Base-by-base conservation (phyloP, 2,329 filamentous ascomycete genomes). In the Onygena corvina region DNA sequence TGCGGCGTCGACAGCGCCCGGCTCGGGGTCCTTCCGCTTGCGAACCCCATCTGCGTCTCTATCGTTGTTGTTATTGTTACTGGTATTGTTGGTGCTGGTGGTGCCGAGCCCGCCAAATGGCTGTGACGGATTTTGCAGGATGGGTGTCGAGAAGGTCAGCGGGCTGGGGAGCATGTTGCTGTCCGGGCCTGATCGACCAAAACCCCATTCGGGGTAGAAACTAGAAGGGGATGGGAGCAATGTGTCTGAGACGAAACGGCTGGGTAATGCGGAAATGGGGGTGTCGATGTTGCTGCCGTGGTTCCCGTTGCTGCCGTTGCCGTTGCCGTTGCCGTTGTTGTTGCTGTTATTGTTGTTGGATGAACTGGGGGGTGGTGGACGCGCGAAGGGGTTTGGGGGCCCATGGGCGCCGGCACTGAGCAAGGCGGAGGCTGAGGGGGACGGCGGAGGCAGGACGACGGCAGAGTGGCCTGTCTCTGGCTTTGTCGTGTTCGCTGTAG, bases 181-280 rank as follows among this genome's bases (percentile, higher is more conserved):
- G 56, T 92, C 85, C 50, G 72, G 64, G 65, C 60, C 76, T 64
- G 64, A 80, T 62, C 64, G 58, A 21, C 76, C 74, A 64, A 86
- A 88, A 56, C 84, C 82, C 89, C 89, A 95, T 54, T 94, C 88
- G 0, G 84, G 81, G 60, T 94, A 96, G 68, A 96, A 95, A 56
- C 81, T 87, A 55, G 84, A 93, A 0, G 92, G 92, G 50, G 86
- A 94, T 0, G 92, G 89, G 12, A 96, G 73, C 48, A 95, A 80
- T 30, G 89, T 86, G 56, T 85, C 86, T 51, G 82, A 84, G 58
- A 96, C 82, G 65, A 96, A 95, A 34, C 90, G 80, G 46, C 86
- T 94, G 0, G 92, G 92, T 8, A 98, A 73, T 2, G 90, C 89
- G 1, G 89, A 95, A n/a, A 93, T 88, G 0, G 92, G 92, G 0